Conservation (phyloP, 805 yeast genomes). For the Metschnikowia anglica region DNA sequence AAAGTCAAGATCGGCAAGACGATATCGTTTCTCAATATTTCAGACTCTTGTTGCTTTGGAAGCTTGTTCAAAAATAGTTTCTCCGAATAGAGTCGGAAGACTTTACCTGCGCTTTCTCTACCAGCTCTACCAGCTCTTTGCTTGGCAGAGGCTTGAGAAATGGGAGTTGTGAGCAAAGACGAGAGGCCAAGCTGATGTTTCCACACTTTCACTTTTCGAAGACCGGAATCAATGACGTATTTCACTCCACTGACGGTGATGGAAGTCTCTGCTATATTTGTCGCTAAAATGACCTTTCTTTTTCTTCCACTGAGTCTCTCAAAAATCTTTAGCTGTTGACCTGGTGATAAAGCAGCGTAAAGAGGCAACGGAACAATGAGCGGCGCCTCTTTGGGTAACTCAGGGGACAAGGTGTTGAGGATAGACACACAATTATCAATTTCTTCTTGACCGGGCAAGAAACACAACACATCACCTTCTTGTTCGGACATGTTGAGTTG, state of each 20-base stretch:
- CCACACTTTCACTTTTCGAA: conserved; percentile 93
- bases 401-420: conserved; percentile 59
- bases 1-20: conserved; percentile 81
- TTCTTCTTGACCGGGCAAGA: conserved; percentile 96
- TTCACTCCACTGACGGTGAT: conserved; percentile 93
- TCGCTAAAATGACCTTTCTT: conserved; percentile 85
- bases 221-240: conserved; percentile 89
- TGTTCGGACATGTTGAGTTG: conserved; percentile 80
- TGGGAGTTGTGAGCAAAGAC: conserved; percentile 87
- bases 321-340: conserved; percentile 80
- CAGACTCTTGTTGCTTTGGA: conserved; percentile 88
- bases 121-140: conserved; percentile 99
- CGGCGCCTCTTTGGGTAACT: conserved; percentile 72
- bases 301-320: conserved; percentile 58
- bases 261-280: conserved; percentile 97
- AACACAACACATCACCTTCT: conserved; percentile 88
- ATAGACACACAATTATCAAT: conserved; percentile 79
- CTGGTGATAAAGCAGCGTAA: conserved; percentile 91
- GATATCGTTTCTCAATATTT: conserved; percentile 82
- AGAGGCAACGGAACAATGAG: conserved; percentile 74
- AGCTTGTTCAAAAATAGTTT: conserved; percentile 55
- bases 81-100: conserved; percentile 81
- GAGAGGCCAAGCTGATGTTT: conserved; percentile 89
- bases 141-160: conserved; percentile 90
- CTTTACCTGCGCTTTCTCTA: conserved; percentile 88